Evolutionary conservation across 2,329 filamentous ascomycete genomes (phyloP).

Genomic region (Colletotrichum simmondsii): DNA sequence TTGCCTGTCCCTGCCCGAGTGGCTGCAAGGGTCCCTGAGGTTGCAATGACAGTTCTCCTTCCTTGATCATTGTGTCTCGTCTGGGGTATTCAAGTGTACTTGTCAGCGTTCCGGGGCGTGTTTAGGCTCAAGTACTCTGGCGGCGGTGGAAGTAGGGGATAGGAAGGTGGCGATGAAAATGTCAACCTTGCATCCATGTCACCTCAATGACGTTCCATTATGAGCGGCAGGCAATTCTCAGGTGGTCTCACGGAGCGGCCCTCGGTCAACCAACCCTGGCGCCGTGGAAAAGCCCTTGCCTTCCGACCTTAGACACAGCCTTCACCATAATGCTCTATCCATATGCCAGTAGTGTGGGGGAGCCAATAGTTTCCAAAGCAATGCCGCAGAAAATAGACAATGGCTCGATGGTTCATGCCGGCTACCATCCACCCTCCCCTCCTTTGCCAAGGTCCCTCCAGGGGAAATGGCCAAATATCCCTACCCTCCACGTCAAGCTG

Average conservation of each 20-base stretch:
- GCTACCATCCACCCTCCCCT: background rate
- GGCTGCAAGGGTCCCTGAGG: background rate
- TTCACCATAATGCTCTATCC: background rate
- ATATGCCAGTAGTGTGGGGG: background rate
- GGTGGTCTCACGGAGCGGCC: background rate
- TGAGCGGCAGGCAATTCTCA: slow-evolving; percentile 5
- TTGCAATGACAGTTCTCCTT: background rate
- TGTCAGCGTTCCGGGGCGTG: background rate
- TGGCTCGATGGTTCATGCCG: slow-evolving; percentile 12
- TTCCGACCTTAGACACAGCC: background rate
- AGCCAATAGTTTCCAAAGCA: background rate
- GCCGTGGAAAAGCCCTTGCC: background rate
- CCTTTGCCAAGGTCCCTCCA: slow-evolving; percentile 10
- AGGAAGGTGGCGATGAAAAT: slow-evolving; percentile 14
- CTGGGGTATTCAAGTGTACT: background rate
- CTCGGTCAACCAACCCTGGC: background rate
- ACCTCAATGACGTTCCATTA: slow-evolving; percentile 14
- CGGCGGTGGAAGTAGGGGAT: background rate
- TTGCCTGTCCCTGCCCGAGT: slow-evolving; percentile 8
- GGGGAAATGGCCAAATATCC: background rate
- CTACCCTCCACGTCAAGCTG: slow-evolving; percentile 32
- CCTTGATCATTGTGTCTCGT: background rate
- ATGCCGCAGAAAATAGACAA: background rate
- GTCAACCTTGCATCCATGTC: slow-evolving; percentile 23
- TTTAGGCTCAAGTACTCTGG: slow-evolving; percentile 16